Evolutionary conservation across 306 rosid genomes (phyloP).

Genomic region (Ochetophila trinervis): DNA sequence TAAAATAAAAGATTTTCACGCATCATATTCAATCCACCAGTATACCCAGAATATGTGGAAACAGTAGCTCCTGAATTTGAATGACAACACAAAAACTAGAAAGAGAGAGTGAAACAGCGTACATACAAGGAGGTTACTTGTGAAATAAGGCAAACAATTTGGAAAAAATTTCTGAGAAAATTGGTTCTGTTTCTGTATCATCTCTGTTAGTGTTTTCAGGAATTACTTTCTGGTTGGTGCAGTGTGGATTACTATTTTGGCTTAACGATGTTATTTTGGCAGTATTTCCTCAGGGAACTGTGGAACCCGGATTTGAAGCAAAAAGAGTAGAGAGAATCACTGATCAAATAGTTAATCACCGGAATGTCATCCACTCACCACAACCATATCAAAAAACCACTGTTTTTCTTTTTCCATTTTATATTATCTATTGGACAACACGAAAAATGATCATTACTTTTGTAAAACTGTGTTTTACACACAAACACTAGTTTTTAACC

Average conservation of each 20-base stretch:
- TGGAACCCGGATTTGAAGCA: too few relatives aligned
- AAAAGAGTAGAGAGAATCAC: too few relatives aligned
- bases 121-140: slow-evolving; percentile 2
- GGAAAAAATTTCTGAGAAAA: neutral
- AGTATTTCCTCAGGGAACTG: too few relatives aligned
- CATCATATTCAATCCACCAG: too few relatives aligned
- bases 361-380: too few relatives aligned
- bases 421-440: too few relatives aligned
- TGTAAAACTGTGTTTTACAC: too few relatives aligned
- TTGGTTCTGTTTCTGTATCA: neutral
- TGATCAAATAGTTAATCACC: too few relatives aligned
- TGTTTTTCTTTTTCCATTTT: too few relatives aligned
- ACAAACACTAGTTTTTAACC: too few relatives aligned
- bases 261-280: slow-evolving; percentile 3
- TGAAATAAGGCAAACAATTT: slow-evolving; percentile 12
- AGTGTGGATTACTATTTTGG: slow-evolving; percentile 13
- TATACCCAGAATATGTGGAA: neutral
- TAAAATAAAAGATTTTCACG: neutral
- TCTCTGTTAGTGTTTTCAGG: neutral
- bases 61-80: neutral
- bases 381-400: too few relatives aligned
- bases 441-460: too few relatives aligned
- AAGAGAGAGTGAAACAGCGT: slow-evolving; percentile 9
- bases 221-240: slow-evolving; percentile 1
- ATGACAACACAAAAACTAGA: slow-evolving; percentile 10